A percentile compares a stretch with the other conserved stretches of the same genome.
phyloP scores from a whole-genome alignment of 2,329 filamentous ascomycete genomes.

The Aspergillus bombycis region DNA sequence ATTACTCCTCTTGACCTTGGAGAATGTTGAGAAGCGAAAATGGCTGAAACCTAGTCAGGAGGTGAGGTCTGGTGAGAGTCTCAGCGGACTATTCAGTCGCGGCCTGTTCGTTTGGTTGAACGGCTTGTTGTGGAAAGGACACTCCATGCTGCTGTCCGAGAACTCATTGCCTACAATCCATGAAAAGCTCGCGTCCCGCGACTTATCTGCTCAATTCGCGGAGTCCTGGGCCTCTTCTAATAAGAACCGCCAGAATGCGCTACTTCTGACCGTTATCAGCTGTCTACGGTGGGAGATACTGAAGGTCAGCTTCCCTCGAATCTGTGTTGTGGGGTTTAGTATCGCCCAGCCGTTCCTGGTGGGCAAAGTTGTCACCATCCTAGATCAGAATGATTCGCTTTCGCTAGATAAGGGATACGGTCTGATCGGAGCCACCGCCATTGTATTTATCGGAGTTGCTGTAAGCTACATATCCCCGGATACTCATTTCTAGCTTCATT shows the following conservation, averaged over 20 bases:
- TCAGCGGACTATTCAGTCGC: conserved; percentile 48
- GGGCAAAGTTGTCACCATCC: conserved; percentile 14
- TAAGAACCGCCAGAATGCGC: conserved; percentile 13
- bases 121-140: conserved; percentile 20
- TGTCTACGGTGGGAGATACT: conserved; percentile 22
- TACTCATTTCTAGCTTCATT: neutral
- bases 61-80: conserved; percentile 47
- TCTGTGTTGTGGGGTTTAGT: conserved; percentile 21
- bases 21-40: neutral
- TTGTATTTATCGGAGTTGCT: conserved; percentile 18
- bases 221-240: conserved; percentile 9
- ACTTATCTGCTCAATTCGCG: neutral
- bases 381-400: conserved; percentile 7
- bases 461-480: conserved; percentile 10
- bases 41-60: conserved; percentile 26
- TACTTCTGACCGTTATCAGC: conserved; percentile 18
- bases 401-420: conserved; percentile 16
- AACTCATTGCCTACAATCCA: conserved; percentile 13
- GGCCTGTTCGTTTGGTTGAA: conserved; percentile 52
- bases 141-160: conserved; percentile 10
- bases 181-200: conserved; percentile 9
- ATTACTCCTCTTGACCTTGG: neutral
- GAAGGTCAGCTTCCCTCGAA: conserved; percentile 17
- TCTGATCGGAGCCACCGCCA: conserved; percentile 12
- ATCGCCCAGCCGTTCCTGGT: conserved; percentile 23